Base-by-base conservation (phyloP, 495 filamentous ascomycete species). In the Lasiosphaeriaceae sp. region DNA sequence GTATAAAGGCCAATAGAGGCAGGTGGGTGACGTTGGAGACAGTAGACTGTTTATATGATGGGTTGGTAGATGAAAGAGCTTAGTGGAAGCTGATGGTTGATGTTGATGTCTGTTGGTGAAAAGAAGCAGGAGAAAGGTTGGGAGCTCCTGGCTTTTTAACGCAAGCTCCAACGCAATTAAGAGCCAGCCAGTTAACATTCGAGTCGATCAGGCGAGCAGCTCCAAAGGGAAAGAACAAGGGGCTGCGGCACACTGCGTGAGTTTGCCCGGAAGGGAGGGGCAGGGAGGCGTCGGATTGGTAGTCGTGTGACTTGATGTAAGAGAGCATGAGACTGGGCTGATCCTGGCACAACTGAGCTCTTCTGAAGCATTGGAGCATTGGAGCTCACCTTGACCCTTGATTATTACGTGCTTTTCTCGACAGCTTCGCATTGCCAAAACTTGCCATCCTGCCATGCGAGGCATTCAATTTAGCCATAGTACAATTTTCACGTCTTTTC, bases 271-370 rank as follows among this genome's bases (percentile, higher is more conserved):
- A 43, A 50, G 29, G 51, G 50, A 61, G 45, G 34, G 44, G 54
- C 24, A 56, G 57, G 59, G 61, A 60, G 62, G 60, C 60, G 57
- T 45, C 47, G 57, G 54, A 47, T 45, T 29, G 44, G 51, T 31
- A 60, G 66, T 70, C 67, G 66, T 66, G 67, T 68, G 67, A 70
- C 66, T 60, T 64, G 63, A 54, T 39, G 59, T 46, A 57, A 60
- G 55, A 54, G 60, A 48, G 35, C 50, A 53, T 56, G 57, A 58
- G 50, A 58, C 64, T 65, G 64, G 62, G 59, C 59, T 65, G 57
- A 66, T 47, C 54, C n/a, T n/a, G n/a, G n/a, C n/a, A n/a, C n/a
- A n/a, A n/a, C n/a, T n/a, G n/a, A n/a, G n/a, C n/a, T n/a, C n/a
- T n/a, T n/a, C n/a, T n/a, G n/a, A n/a, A n/a, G n/a, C n/a, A n/a